Base-by-base conservation (phyloP, 805 yeast species). In the Saturnispora halmiae region DNA sequence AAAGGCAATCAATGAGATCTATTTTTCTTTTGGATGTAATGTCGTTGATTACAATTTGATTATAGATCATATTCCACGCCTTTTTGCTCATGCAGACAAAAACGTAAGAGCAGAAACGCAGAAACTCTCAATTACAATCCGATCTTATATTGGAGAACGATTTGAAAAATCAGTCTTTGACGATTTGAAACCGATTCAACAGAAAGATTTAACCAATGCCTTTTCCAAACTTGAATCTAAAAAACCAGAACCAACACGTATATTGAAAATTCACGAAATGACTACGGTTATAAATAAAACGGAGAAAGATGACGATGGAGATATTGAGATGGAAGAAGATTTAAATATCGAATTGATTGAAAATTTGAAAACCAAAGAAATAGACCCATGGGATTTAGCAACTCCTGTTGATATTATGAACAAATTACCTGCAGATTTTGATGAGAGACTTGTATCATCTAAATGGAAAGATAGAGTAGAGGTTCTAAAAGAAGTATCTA, bases 401-500 rank as follows among this genome's bases (percentile, higher is more conserved):
- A 83, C 77, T 11, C 80, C 90, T 1, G 80, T 77, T 5, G 79
- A 78, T 21, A 77, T 88, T 0, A 55, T 82, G 25, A 60, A 73
- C 15, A 75, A 76, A 46, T 51, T 88, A 1, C 95, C 96, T 0
- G 51, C 62, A 3, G 79, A 79, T 50, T 72, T 86, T 42, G 52
- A 68, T 22, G 53, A 66, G 2, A 65, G 76, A 48, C 61, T 86
- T 25, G 56, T 66, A 1, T 78, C 88, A 2, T 46, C 77, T 0
- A 79, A 81, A 52, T 92, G 98, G 98, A 86, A 87, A 55, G 96
- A 88, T 39, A 70, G 98, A 47, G 86, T 83, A 43, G 96, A 84
- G 50, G 85, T 73, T 0, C 66, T 92, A 42, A 90, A 84, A 36
- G 87, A 77, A 46, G 68, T 73, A 2, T 47, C 58, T 25, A 69